phyloP scores from a whole-genome alignment of 768 basidiomycete species.

The Podaxis mareebaensis region DNA sequence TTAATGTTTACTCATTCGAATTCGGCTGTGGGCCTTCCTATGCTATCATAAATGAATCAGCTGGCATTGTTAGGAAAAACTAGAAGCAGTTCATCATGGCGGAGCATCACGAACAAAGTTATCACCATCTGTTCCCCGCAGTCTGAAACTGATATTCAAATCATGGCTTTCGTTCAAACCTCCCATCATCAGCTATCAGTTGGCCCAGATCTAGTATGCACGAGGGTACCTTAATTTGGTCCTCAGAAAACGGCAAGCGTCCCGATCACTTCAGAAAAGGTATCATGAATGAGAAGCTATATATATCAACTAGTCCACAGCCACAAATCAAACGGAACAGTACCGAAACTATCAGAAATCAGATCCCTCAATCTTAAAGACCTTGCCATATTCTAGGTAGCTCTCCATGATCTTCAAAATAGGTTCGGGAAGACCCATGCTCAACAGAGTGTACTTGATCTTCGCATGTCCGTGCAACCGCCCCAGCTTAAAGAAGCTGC shows the following conservation, averaged over 20 bases:
- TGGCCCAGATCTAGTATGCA: background rate
- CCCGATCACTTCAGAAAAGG: background rate
- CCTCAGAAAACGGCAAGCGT: background rate
- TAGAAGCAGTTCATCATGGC: background rate
- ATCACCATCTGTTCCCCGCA: background rate
- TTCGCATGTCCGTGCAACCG: slow-evolving; percentile 93
- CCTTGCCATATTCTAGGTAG: slow-evolving; percentile 84
- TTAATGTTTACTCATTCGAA: too few relatives aligned
- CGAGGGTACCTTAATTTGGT: background rate
- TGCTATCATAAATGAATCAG: background rate
- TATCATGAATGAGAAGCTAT: background rate
- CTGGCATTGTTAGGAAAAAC: background rate
- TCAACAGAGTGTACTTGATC: slow-evolving; percentile 88
- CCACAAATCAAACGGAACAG: background rate
- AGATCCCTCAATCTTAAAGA: slow-evolving; percentile 85
- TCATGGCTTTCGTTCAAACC: too few relatives aligned
- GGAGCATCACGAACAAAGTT: background rate
- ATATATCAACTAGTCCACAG: background rate
- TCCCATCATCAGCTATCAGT: background rate
- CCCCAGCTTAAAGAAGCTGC: slow-evolving; percentile 90
- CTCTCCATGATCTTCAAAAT: slow-evolving; percentile 93
- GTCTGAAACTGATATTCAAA: too few relatives aligned
- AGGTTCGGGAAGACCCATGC: slow-evolving; percentile 90
- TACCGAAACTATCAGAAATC: slow-evolving; percentile 53
- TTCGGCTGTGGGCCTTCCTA: background rate